These are phyloP conservation scores for Ramalina intermedia DNA, from an alignment of 495 filamentous ascomycete species.

Conservation along the genomic window DNA sequence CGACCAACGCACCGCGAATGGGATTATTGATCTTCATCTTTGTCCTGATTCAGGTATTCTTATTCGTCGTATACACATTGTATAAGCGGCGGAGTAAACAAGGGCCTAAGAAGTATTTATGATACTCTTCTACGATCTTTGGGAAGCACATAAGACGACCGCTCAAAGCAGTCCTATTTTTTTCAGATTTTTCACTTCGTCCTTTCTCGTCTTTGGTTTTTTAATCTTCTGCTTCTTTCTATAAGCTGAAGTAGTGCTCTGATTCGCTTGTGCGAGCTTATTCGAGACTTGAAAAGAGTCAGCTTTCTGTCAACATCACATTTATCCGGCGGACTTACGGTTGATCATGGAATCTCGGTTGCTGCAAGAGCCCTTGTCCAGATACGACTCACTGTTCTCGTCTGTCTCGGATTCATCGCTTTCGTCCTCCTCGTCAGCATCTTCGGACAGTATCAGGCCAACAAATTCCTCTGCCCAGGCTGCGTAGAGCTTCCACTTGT, in stretches of 20 bases:
- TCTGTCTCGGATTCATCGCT: not conserved
- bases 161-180: not conserved
- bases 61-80: constrained; percentile 53
- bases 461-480: not conserved
- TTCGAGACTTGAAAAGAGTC: not conserved
- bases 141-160: not conserved
- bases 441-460: not conserved
- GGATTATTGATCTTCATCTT: constrained; percentile 59
- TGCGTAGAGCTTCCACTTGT: not conserved
- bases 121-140: constrained; percentile 9
- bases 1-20: constrained; percentile 48
- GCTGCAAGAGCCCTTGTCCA: not conserved
- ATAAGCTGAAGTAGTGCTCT: not conserved
- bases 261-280: not conserved
- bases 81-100: constrained; percentile 69
- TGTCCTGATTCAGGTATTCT: constrained; percentile 58
- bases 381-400: not conserved
- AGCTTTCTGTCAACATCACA: not conserved
- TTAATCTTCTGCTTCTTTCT: not conserved
- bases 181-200: not conserved
- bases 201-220: not conserved
- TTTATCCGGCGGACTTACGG: too few relatives aligned
- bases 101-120: constrained; percentile 88
- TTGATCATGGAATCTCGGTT: not conserved
- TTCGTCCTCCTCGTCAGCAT: not conserved